phyloP scores from a whole-genome alignment of 164 flowering plant species.

The grape (Vitis vinifera) region ASM3070453v1 NC_081816.1:8651501-8652000 shows the following conservation, averaged over 20 bases:
- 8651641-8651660: slow-evolving; percentile 96
- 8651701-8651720: slow-evolving; percentile 87
- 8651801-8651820: background rate
- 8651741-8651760: slow-evolving; percentile 74
- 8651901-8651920: too few relatives aligned
- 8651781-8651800: background rate
- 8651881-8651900: too few relatives aligned
- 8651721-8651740: slow-evolving; percentile 86
- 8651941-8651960: too few relatives aligned
- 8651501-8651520: too few relatives aligned
- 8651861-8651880: too few relatives aligned
- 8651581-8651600: background rate
- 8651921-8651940: too few relatives aligned
- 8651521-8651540: background rate
- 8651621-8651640: slow-evolving; percentile 41
- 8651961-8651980: too few relatives aligned
- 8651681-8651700: slow-evolving; percentile 96
- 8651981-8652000: too few relatives aligned
- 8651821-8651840: background rate
- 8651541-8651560: slow-evolving; percentile 2
- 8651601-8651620: background rate
- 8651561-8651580: too few relatives aligned
- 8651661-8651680: slow-evolving; percentile 98
- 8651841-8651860: too few relatives aligned
- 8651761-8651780: background rate